These are phyloP conservation scores for Ochromonas danica DNA, from an alignment of 108 stramenopile genomes.

Conservation along the genomic window DNA sequence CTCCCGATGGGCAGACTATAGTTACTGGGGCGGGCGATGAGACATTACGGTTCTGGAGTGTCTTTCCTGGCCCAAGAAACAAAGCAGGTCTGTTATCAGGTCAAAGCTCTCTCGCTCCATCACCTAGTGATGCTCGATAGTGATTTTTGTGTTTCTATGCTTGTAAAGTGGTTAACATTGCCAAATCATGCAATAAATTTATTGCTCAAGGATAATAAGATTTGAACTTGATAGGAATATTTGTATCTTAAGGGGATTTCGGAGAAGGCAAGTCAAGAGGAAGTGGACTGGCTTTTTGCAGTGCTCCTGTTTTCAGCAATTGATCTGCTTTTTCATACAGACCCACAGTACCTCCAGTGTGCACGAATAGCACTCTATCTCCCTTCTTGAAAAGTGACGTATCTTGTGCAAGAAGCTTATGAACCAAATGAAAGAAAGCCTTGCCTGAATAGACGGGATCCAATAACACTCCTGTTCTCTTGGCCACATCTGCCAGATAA, in stretches of 20 bases:
- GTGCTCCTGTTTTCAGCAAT: slow-evolving; percentile 30
- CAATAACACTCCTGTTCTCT: slow-evolving; percentile 73
- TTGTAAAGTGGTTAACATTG: no score
- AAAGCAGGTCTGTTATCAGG: neutral
- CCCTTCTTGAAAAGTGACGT: slow-evolving; percentile 48
- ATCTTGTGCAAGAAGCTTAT: slow-evolving; percentile 57
- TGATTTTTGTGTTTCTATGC: no score
- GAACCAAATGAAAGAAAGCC: slow-evolving; percentile 71
- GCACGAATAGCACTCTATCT: slow-evolving; percentile 74
- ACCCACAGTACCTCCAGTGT: slow-evolving; percentile 80
- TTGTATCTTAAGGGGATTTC: no score
- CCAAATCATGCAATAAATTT: no score
- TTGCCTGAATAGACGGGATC: slow-evolving; percentile 87
- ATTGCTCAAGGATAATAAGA: no score
- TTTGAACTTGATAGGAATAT: no score
- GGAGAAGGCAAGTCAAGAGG: no score
- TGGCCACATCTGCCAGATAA: slow-evolving; percentile 65
- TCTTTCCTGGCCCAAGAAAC: slow-evolving; percentile 79
- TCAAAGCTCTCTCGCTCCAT: neutral
- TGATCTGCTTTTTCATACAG: slow-evolving; percentile 69
- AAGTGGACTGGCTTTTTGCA: no score
- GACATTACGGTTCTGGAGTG: slow-evolving; percentile 96
- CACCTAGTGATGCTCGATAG: neutral
- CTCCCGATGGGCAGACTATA: slow-evolving; percentile 93
- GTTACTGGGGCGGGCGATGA: slow-evolving; percentile 99